Base-by-base conservation (phyloP, 768 basidiomycete species). In the Lepiota brunneoincarnata region DNA sequence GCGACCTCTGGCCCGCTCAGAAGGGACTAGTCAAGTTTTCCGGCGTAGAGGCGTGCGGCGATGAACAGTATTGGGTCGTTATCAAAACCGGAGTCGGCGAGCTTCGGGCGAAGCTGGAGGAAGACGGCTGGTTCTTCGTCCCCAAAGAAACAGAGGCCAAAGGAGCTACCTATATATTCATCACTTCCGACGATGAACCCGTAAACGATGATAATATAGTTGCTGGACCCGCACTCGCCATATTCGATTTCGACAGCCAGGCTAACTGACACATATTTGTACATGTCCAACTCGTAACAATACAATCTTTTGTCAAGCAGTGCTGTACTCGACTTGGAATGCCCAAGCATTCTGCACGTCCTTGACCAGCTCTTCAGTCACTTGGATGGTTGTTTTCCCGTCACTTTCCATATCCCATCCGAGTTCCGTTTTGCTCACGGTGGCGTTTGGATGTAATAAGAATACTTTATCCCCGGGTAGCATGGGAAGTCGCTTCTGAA, bases 201-300 rank as follows among this genome's bases (percentile, higher is more conserved):
- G 68, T 75, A 20, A 64, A 64, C 26, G 80, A 83, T 52, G 71
- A 72, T 26, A 78, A 68, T 54, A 80, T 76, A 23, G 65, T 87
- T 35, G 84, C 83, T 35, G 86, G 86, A 2, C 82, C 81, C 7
- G 70, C 75, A 15, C 71, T 84, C 59, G 59, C 78, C 24, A 62
- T 61, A 38, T 75, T 80, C 62, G 62, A 64, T 24, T 77, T 66
- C 47, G 67, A 69, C 31, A 54, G 52, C 21, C 7, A n/a, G 3
- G 24, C 37, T 37, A 28, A 40, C 11, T 54, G n/a, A 28, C 20
- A 6, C 5, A 14, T 11, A 14, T n/a, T 28, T 51, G 50, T 42
- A 43, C 42, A 35, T 21, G 12, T 35, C 17, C 17, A 39, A 17
- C n/a, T 5, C 21, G 15, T 37, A 11, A 24, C 39, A 23, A 15